Evolutionary conservation across 257 asterid genomes (phyloP).

Genomic region (Capsicum baccatum): DNA sequence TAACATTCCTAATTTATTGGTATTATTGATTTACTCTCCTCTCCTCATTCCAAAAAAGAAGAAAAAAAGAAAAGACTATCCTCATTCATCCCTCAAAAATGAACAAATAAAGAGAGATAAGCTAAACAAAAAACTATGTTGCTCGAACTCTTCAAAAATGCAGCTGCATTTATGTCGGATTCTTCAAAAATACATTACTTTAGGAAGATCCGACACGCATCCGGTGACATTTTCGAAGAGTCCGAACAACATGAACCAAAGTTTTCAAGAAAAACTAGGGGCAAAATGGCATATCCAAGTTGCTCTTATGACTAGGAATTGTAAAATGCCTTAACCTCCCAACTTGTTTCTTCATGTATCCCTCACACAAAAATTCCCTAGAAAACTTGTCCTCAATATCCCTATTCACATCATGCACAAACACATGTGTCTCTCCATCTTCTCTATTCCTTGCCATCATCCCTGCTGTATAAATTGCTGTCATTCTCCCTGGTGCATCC

Average conservation of each 20-base stretch:
- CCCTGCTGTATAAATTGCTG: constrained; percentile 90
- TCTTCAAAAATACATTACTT: no score
- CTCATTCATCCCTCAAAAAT: neutral
- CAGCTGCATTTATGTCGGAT: no score
- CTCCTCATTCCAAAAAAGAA: neutral
- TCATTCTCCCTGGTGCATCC: constrained; percentile 92
- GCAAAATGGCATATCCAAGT: constrained; percentile 68
- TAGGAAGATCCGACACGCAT: no score
- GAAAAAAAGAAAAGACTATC: neutral
- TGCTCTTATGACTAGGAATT: constrained; percentile 65
- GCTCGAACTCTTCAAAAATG: no score
- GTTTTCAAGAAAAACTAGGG: neutral
- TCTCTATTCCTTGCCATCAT: constrained; percentile 83
- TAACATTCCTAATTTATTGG: constrained; percentile 17
- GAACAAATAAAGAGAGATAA: neutral
- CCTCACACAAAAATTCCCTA: constrained; percentile 69
- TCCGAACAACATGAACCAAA: neutral
- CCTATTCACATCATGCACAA: constrained; percentile 93
- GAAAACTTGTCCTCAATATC: constrained; percentile 80
- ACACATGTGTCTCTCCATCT: constrained; percentile 63
- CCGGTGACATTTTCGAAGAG: neutral
- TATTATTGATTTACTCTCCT: neutral
- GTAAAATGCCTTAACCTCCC: constrained; percentile 86
- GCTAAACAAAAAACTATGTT: neutral
- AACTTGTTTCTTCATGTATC: constrained; percentile 74